Base-by-base conservation (phyloP, 1,284 basidiomycete genomes). In the Pseudozyma sp. region DNA sequence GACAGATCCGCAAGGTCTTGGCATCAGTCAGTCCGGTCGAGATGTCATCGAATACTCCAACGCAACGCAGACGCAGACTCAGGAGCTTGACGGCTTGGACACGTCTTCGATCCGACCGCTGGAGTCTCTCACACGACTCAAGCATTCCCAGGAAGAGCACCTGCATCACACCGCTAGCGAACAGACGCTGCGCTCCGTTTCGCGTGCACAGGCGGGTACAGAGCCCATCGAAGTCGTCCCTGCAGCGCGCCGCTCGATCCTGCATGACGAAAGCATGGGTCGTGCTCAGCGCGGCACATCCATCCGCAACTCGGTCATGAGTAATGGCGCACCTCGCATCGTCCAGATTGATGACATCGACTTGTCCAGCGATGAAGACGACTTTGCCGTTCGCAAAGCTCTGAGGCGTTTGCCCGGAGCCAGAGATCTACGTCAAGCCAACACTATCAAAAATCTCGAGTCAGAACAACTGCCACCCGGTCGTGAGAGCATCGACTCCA, bases 321-420 rank as follows among this genome's bases (percentile, higher is more conserved):
- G 65, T 56, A 59, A 66, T 16, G 66, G 56, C 12, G 70, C 65
- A 5, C 76, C 78, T 1, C 75, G 75, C n/a, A 76, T 83, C 25
- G 81, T 83, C 10, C 81, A 83, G 58, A 77, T 83, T 35, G 81
- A 83, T 50, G 81, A 83, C 52, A 78, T 83, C 13, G 81, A 83
- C 43, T 66, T 81, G 3, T 83, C 81, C n/a, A 81, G 80, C 69
- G 79, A 82, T 43, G 81, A 83, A 21, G 81, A 83, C 50, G 80
- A 82, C 52, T 80, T 72, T 25, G 78, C 72, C 1, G 81, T 83
- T 16, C 59, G 78, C 2, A 65, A 77, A 50, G 81, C 81, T 5
- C 52, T 83, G n/a, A 59, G 81, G 5, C 60, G 81, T 14, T 61
- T 83, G 16, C 81, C 81, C 1, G 81, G 81, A 19, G 81, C 81